Evolutionary conservation across 2,329 filamentous ascomycete species (phyloP).

Genomic region (Coniochaeta pulveracea): DNA sequence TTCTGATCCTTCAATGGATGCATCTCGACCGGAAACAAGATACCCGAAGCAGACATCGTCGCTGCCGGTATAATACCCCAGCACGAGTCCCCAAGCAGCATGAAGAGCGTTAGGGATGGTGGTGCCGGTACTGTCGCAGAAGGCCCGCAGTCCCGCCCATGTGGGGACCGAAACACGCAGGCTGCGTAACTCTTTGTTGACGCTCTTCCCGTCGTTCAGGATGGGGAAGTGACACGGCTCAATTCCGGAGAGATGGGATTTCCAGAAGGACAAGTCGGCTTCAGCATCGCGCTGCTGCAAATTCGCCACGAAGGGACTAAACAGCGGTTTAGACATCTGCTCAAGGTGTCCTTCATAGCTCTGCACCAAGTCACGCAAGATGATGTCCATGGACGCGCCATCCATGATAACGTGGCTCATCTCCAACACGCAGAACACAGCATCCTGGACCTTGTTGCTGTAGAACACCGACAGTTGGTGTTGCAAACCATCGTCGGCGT

Average conservation of each 20-base stretch:
- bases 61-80: conserved; percentile 23
- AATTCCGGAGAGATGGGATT: conserved; percentile 25
- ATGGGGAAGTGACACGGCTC: conserved; percentile 33
- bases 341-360: conserved; percentile 31
- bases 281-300: conserved; percentile 17
- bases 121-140: conserved; percentile 29
- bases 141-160: conserved; percentile 18
- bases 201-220: conserved; percentile 10
- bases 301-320: conserved; percentile 23
- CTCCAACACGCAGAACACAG: conserved; percentile 32
- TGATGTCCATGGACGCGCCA: conserved; percentile 35
- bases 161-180: conserved; percentile 9
- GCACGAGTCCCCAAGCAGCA: conserved; percentile 24
- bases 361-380: conserved; percentile 30
- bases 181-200: conserved; percentile 10
- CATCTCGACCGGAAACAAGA: conserved; percentile 17
- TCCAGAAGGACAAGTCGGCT: conserved; percentile 29
- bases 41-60: conserved; percentile 31
- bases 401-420: conserved; percentile 40
- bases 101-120: conserved; percentile 34
- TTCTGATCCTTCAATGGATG: conserved; percentile 10
- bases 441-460: conserved; percentile 9
- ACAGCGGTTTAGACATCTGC: conserved; percentile 21
- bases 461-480: conserved; percentile 29
- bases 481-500: conserved; percentile 8